A percentile compares a stretch with the other conserved stretches of the same genome.
These are phyloP conservation scores for Lenzites betulinus DNA, from an alignment of 768 basidiomycete genomes.

Conservation along the genomic window DNA sequence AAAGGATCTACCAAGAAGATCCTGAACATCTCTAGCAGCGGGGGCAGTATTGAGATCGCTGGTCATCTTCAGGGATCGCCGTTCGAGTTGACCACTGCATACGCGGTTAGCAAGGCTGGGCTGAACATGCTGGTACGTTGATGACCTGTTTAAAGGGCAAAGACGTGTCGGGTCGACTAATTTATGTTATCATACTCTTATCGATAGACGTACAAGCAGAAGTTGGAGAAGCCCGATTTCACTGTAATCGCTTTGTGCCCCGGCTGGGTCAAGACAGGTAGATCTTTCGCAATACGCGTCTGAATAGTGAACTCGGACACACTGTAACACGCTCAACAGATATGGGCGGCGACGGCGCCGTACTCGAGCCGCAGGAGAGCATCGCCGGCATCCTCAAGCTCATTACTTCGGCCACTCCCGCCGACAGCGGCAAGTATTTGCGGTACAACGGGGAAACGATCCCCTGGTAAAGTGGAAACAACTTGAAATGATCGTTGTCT, in stretches of 20 bases:
- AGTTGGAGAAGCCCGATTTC: slow-evolving; percentile 9
- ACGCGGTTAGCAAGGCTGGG: slow-evolving; percentile 38
- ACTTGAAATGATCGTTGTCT: no score
- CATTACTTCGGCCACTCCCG: background rate
- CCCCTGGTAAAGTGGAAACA: background rate
- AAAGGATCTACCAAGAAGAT: slow-evolving; percentile 34
- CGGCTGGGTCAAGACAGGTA: slow-evolving; percentile 18
- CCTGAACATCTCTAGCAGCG: slow-evolving; percentile 35
- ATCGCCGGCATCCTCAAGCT: background rate
- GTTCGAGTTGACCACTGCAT: slow-evolving; percentile 24
- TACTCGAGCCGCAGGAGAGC: background rate
- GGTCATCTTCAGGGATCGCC: background rate
- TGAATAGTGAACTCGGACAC: no score
- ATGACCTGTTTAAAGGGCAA: background rate
- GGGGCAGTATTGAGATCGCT: slow-evolving; percentile 30
- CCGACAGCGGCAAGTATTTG: slow-evolving; percentile 5
- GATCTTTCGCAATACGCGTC: background rate
- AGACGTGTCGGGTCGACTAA: background rate
- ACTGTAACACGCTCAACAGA: slow-evolving; percentile 1
- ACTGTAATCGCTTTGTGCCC: slow-evolving; percentile 10
- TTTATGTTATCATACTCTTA: no score
- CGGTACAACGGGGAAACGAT: background rate
- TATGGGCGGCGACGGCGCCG: slow-evolving; percentile 1
- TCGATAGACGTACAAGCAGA: slow-evolving; percentile 22
- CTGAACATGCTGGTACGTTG: slow-evolving; percentile 41